phyloP scores from a whole-genome alignment of 2,329 filamentous ascomycete genomes.

The Penicillium sp. region DNA sequence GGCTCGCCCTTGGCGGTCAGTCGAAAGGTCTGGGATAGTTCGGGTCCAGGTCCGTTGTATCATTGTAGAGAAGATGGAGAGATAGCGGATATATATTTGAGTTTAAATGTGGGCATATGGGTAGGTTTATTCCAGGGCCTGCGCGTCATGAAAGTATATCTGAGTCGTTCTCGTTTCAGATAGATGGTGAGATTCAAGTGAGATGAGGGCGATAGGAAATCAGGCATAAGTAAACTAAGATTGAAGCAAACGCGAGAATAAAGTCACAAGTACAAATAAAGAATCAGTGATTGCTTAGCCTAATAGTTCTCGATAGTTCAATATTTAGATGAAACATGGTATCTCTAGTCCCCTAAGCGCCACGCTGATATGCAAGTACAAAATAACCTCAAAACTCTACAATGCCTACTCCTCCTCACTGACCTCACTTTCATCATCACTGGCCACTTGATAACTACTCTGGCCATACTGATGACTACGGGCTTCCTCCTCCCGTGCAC shows the following conservation, averaged over 20 bases:
- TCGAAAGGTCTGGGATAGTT: too few relatives aligned
- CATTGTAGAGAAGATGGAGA: too few relatives aligned
- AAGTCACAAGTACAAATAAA: not conserved
- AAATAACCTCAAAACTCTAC: not conserved
- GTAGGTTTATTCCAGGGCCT: too few relatives aligned
- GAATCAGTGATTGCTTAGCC: not conserved
- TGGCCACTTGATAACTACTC: conserved; percentile 37
- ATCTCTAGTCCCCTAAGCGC: conserved; percentile 19
- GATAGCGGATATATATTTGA: too few relatives aligned
- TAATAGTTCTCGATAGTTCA: not conserved
- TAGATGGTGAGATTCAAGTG: not conserved
- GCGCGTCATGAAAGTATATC: too few relatives aligned
- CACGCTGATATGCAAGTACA: conserved; percentile 22
- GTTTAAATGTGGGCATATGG: too few relatives aligned
- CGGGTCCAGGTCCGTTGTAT: too few relatives aligned
- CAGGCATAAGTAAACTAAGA: not conserved
- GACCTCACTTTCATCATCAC: conserved; percentile 64
- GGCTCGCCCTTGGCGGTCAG: too few relatives aligned
- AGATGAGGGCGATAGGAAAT: not conserved
- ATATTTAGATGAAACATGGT: conserved; percentile 12
- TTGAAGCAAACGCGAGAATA: not conserved
- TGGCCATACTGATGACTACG: conserved; percentile 36
- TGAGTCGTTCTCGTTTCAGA: too few relatives aligned
- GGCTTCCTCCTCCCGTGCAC: conserved; percentile 46
- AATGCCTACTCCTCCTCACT: conserved; percentile 63